Base-by-base conservation (phyloP, 23 red algal genomes). In the Chondrus crispus region DNA sequence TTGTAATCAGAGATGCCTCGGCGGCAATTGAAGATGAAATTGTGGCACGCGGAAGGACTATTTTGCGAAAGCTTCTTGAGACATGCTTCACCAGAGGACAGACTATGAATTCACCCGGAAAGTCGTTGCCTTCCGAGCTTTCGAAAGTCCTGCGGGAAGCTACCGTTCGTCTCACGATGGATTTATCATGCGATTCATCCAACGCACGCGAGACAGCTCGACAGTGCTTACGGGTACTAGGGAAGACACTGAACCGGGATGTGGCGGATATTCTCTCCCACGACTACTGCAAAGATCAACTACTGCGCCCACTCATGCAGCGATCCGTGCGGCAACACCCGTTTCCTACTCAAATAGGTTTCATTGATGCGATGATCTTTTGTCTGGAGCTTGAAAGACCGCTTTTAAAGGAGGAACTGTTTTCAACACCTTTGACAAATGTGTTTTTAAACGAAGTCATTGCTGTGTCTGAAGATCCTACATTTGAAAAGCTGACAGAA, bases 271-370 rank as follows among this genome's bases (percentile, higher is more conserved):
- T 93, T 30, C 39, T 98, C 3, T 54, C 60, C 18, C n/a, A n/a
- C n/a, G n/a, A n/a, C n/a, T 85, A 72, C 14, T 42, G 66, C 46
- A 83, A 88, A 45, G 85, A 85, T 20, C 90, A 91, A 44, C 55
- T 95, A 32, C 81, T 98, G 43, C 74, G 87, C 12, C 83, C 89
- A 29, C 77, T 98, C 13, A 54, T 74, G 10, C 45, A 86, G 46
- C 82, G 93, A 44, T 85, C 84, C n/a, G 39, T 95, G 28, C 96
- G 96, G 19, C 89, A 88, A 35, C 85, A 93, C 75, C 62, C 88
- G 5, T 95, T 93, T 49, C 48, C 88, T 37, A 53, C 51, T 68
- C 96, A 98, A 80, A 50, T 98, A 22, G 96, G 88, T 22, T 93
- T 95, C 63, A 18, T 98, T 8, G 87, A 95, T 51, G 84, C 84